Evolutionary conservation across 2,329 filamentous ascomycete species (phyloP).

Genomic region (Neopestalotiopsis clavispora): DNA sequence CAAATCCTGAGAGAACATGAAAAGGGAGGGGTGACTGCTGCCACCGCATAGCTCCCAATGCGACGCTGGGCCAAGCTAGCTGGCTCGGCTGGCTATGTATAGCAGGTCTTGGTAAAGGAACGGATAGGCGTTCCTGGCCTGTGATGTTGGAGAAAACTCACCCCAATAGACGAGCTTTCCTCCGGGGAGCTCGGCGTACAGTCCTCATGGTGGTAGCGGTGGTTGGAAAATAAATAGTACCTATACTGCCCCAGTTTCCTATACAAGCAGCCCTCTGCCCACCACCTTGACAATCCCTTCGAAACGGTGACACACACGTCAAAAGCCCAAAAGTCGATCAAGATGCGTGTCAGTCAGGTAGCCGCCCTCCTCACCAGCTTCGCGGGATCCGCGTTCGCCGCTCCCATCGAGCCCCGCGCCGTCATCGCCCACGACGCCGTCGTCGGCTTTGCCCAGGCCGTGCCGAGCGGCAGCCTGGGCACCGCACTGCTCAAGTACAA

Average conservation of each 20-base stretch:
- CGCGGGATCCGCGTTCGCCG: conserved; percentile 20
- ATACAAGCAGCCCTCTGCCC: background rate
- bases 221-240: background rate
- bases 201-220: background rate
- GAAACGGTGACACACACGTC: background rate
- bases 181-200: too few relatives aligned
- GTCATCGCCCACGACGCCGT: conserved; percentile 40
- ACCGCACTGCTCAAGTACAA: conserved; percentile 59
- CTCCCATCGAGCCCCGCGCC: conserved; percentile 27
- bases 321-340: background rate
- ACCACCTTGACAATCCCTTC: background rate
- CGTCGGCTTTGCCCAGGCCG: conserved; percentile 57
- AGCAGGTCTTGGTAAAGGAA: background rate
- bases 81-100: background rate
- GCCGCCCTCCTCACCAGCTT: conserved; percentile 19
- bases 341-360: conserved; percentile 23
- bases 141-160: background rate
- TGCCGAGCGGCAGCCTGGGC: conserved; percentile 51
- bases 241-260: background rate
- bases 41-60: background rate
- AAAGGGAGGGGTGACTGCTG: background rate
- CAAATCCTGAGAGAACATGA: background rate
- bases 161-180: too few relatives aligned
- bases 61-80: background rate
- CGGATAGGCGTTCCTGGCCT: background rate